Evolutionary conservation across 805 yeast genomes (phyloP).

Genomic region (Saturnispora ahearnii): DNA sequence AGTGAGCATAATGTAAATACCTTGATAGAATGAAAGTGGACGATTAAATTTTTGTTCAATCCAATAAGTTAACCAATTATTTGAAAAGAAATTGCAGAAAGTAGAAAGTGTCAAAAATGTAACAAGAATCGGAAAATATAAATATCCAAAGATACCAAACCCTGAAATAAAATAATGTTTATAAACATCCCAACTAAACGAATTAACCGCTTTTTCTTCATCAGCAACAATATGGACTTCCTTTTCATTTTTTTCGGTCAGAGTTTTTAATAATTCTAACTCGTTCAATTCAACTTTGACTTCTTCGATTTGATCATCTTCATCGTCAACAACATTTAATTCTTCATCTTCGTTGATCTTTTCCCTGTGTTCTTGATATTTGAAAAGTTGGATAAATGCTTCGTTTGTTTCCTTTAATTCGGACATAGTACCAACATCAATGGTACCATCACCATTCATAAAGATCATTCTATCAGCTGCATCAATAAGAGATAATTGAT

Average conservation of each 20-base stretch:
- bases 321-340: slow-evolving; percentile 17
- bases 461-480: slow-evolving; percentile 64
- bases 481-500: slow-evolving; percentile 64
- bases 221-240: slow-evolving; percentile 35
- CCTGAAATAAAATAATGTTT: slow-evolving; percentile 44
- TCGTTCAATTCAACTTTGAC: slow-evolving; percentile 6
- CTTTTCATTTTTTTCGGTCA: slow-evolving; percentile 9
- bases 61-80: slow-evolving; percentile 85
- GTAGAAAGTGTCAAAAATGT: slow-evolving; percentile 28
- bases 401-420: slow-evolving; percentile 38
- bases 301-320: slow-evolving; percentile 10
- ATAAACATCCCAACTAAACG: slow-evolving; percentile 42
- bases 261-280: slow-evolving; percentile 12
- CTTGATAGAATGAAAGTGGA: slow-evolving; percentile 56
- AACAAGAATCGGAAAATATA: slow-evolving; percentile 25
- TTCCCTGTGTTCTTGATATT: slow-evolving; percentile 27
- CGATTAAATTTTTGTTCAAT: slow-evolving; percentile 43
- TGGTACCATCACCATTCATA: slow-evolving; percentile 53
- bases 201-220: slow-evolving; percentile 54
- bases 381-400: slow-evolving; percentile 33
- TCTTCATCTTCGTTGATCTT: slow-evolving; percentile 9
- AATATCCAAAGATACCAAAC: slow-evolving; percentile 36
- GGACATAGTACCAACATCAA: slow-evolving; percentile 51
- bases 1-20: slow-evolving; percentile 57
- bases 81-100: slow-evolving; percentile 50